These are phyloP conservation scores for Tardiomyces depauwii DNA, from an alignment of 1,139 yeast species.

Conservation along the genomic window DNA sequence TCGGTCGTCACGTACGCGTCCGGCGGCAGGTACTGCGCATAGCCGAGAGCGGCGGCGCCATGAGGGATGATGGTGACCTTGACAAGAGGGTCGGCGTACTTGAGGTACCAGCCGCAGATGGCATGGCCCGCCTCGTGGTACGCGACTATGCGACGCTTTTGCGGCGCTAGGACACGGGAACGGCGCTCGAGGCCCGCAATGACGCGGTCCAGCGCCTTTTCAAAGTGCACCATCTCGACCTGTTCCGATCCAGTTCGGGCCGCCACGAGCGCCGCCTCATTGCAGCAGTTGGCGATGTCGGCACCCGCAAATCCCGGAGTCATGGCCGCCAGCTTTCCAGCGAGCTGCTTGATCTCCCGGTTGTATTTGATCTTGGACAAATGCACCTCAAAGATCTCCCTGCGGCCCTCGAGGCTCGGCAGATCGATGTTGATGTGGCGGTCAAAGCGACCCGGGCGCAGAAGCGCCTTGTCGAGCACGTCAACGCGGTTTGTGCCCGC, in stretches of 20 bases:
- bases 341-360: constrained; percentile 41
- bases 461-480: constrained; percentile 78
- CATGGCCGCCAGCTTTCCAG: constrained; percentile 84
- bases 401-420: constrained; percentile 89
- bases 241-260: constrained; percentile 65
- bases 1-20: constrained; percentile 75
- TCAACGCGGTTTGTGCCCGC: constrained; percentile 98
- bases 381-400: constrained; percentile 81
- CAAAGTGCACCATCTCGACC: constrained; percentile 72
- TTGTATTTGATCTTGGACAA: constrained; percentile 53
- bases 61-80: constrained; percentile 95
- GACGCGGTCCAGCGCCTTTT: constrained; percentile 92
- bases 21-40: constrained; percentile 93
- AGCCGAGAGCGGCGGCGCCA: constrained; percentile 95
- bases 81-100: constrained; percentile 81
- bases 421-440: constrained; percentile 84
- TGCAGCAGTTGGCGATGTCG: constrained; percentile 92
- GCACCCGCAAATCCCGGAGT: constrained; percentile 99
- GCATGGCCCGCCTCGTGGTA: constrained; percentile 99
- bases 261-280: constrained; percentile 94
- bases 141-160: constrained; percentile 84
- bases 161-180: constrained; percentile 70
- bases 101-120: constrained; percentile 89
- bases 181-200: constrained; percentile 94
- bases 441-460: constrained; percentile 97